These are phyloP conservation scores for Termitomyces sp. DNA, from an alignment of 768 basidiomycete species.

Conservation along the genomic window DNA sequence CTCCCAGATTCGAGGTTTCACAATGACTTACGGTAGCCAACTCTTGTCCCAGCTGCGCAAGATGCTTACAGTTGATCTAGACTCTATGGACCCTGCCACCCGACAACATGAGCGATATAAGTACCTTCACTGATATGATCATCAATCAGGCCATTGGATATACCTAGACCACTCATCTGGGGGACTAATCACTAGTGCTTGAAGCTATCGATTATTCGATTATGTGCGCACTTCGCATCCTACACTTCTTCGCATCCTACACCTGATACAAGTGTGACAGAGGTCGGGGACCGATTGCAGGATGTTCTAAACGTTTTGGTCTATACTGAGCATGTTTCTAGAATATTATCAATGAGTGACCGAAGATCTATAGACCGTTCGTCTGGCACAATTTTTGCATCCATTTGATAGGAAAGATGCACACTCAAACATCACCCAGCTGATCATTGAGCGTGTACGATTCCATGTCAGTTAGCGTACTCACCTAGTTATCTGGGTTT, in stretches of 20 bases:
- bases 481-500: conserved; percentile 28
- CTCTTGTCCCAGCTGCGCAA: conserved; percentile 37
- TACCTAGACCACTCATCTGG: conserved; percentile 29
- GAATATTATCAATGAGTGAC: conserved; percentile 13
- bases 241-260: not conserved
- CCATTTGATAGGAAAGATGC: conserved; percentile 43
- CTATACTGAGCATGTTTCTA: conserved; percentile 1
- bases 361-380: conserved; percentile 28
- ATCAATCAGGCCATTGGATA: conserved; percentile 47
- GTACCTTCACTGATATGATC: conserved; percentile 43
- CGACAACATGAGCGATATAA: conserved; percentile 31
- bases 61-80: conserved; percentile 39
- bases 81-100: conserved; percentile 46
- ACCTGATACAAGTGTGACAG: not conserved
- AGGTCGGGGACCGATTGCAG: conserved; percentile 24
- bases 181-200: conserved; percentile 28
- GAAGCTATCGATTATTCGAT: conserved; percentile 24
- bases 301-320: conserved; percentile 39
- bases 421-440: conserved; percentile 39
- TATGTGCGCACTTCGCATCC: conserved; percentile 21
- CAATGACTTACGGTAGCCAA: no score
- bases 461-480: conserved; percentile 27
- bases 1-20: no score
- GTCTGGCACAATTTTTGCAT: conserved; percentile 40
- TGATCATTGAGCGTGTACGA: conserved; percentile 39